Base-by-base conservation (phyloP, 805 yeast genomes). In the Pichia manshurica region DNA sequence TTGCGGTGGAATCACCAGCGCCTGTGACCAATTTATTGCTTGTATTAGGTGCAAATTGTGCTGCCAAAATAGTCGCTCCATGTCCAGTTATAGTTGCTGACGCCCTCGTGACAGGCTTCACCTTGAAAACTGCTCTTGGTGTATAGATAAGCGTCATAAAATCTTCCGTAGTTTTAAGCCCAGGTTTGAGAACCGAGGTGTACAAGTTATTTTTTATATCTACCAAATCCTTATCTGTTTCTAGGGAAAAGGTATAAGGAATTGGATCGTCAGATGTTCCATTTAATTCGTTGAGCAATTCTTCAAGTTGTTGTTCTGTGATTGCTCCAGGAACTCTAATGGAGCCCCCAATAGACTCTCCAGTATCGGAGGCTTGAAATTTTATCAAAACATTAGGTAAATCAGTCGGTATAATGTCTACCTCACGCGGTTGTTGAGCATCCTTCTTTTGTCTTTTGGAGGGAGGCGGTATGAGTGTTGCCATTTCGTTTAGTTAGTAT, bases 81-180 rank as follows among this genome's bases (percentile, higher is more conserved):
- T 93, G 99, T 5, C 99, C 99, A 2, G 95, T 79, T 46, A 93
- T 91, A 0, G 97, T 89, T 10, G 95, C 90, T 4, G 89, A 82
- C 2, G 96, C 82, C 59, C 98, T 73, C 0, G 97, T 88, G 15
- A 93, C 87, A 3, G 96, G 88, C 54, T 78, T 82, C 12, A 93
- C 99, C 58, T 87, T 87, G 74, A 93, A 93, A 2, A 93, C 84
- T 0, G 99, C 96, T 53, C 96, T 77, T 35, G 99, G 99, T 0
- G 96, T 89, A 63, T 84, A 93, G 5, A 90, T 86, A 46, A 93
- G 72, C 0, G 96, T 90, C 70, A 93, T 69, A 59, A 84, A 84
- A 66, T 93, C 99, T 74, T 93, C 99, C 0, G 98, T 86, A 6
- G 96, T 79, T 60, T 84, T 84, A 55, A 82, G 72, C 1, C 91